phyloP scores from a whole-genome alignment of 441 rosid species.

The Aquilaria agallochum region DNA sequence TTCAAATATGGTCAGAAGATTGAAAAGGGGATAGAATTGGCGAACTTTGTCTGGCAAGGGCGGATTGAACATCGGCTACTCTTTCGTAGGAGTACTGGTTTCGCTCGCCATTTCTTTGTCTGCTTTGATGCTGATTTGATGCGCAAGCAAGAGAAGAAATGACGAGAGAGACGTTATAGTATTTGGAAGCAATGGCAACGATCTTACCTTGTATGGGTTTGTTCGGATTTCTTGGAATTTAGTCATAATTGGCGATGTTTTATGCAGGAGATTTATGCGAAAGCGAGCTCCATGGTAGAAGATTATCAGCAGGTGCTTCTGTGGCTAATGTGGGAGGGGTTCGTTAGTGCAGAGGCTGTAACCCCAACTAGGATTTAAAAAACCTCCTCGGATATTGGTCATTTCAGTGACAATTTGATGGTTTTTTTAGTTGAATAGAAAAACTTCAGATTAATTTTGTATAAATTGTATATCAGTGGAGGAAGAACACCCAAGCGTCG shows the following conservation, averaged over 20 bases:
- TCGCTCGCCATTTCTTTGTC: background rate
- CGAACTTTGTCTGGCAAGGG: constrained; percentile 8
- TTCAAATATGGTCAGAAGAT: constrained; percentile 27
- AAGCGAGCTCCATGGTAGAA: constrained; percentile 87
- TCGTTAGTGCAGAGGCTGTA: constrained; percentile 69
- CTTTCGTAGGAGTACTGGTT: background rate
- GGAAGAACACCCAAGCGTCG: too few relatives aligned
- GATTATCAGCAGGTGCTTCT: constrained; percentile 80
- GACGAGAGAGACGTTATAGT: constrained; percentile 84
- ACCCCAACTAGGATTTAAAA: constrained; percentile 69
- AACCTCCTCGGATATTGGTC: constrained; percentile 57
- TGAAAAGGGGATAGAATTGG: constrained; percentile 13
- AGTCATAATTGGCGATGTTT: constrained; percentile 29
- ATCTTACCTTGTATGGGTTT: background rate
- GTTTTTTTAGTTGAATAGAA: too few relatives aligned
- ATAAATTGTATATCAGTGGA: too few relatives aligned
- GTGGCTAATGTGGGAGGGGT: constrained; percentile 66
- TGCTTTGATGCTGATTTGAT: constrained; percentile 6
- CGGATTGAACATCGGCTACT: too few relatives aligned
- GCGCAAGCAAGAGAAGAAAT: constrained; percentile 93
- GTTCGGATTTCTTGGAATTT: background rate
- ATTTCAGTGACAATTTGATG: too few relatives aligned
- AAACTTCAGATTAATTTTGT: too few relatives aligned
- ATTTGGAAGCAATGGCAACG: constrained; percentile 87
- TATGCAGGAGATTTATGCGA: constrained; percentile 36